Base-by-base conservation (phyloP, 2,329 filamentous ascomycete genomes). In the Trichoderma endophyticum region DNA sequence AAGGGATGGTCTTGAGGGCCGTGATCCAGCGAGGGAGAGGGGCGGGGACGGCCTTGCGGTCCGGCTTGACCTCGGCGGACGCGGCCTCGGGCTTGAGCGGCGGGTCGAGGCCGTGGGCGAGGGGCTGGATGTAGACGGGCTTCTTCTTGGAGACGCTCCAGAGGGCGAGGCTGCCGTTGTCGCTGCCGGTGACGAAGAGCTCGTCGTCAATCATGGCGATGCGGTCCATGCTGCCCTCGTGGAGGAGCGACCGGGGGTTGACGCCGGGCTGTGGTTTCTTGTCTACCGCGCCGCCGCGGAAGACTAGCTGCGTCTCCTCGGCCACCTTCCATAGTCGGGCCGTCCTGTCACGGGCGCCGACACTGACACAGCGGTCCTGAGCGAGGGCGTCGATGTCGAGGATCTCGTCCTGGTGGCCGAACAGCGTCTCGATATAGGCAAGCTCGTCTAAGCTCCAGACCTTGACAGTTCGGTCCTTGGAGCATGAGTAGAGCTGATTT, bases 131-230 rank as follows among this genome's bases (percentile, higher is more conserved):
- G 81, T 91, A 92, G 11, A 99, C 86, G 0, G 96, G 92, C 82
- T 98, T 98, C 87, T 99, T 99, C 85, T 97, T 97, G 79, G 95
- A 89, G 26, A 94, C 86, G 73, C 91, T 94, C 95, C 95, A 98
- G 14, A 98, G 87, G 1, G 91, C 91, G 66, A 99, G 85, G 6
- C 91, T 89, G 68, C 96, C 96, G 76, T 96, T 97, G 82, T 99
- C 95, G 72, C 93, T 93, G 26, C 95, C 96, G 0, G 96, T 99
- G 73, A 99, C 91, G 79, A 98, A 99, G 26, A 91, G 92, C 79
- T 91, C 91, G 78, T 92, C 94, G 82, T 92, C 96, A 78, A 99
- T 88, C 85, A 97, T 94, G 72, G 95, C 92, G 30, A 98, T 90
- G 73, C 94, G 91, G 82, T 99, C 96, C 82, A 98, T 95, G 79